Evolutionary conservation across 2,329 filamentous ascomycete species (phyloP), one percentile per base, ranked within the genome.

Genomic region (Dothistroma pini): DNA sequence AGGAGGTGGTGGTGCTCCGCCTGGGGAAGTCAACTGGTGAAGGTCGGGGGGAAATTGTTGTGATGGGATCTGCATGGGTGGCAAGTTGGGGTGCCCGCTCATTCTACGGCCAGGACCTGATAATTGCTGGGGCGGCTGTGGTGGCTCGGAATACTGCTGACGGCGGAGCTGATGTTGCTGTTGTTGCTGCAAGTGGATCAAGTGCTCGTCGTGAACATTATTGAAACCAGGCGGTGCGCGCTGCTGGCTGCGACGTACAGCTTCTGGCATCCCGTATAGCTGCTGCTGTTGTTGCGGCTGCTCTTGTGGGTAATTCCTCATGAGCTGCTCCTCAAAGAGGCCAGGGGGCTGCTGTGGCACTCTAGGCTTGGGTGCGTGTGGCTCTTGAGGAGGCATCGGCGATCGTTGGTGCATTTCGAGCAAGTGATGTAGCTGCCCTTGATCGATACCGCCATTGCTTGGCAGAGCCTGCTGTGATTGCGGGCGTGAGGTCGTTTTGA

Each of bases 401-500:
- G 57, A 56, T 19, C 51, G 53, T 8, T 62, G 62, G 16, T 63
- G 63, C 58, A 60, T 59, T 58, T 73, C 70, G 16, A 74, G 66
- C 69, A 72, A 75, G n/a, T 71, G 70, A 35, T 73, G 70, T 52
- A 75, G 75, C 25, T 65, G 54, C 12, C 56, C 59, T 12, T 63
- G 59, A 21, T 65, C 61, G 11, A 63, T 62, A 25, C 59, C 63
- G 34, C 58, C 59, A 72, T 68, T 70, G 61, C 59, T 72, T 66
- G 64, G 71, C 69, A 59, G 70, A 61, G 63, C 72, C 63, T 55
- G 75, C 69, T 65, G 68, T 44, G 61, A 66, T 32, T 55, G 60
- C 11, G 66, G 66, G 32, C 66, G 69, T 51, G 76, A 66, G 22
- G 52, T 74, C 56, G 63, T 72, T 64, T 71, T 72, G 67, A 96